Evolutionary conservation across 78 protist genomes (phyloP).

Genomic region (Dictyostelium capitatum): DNA sequence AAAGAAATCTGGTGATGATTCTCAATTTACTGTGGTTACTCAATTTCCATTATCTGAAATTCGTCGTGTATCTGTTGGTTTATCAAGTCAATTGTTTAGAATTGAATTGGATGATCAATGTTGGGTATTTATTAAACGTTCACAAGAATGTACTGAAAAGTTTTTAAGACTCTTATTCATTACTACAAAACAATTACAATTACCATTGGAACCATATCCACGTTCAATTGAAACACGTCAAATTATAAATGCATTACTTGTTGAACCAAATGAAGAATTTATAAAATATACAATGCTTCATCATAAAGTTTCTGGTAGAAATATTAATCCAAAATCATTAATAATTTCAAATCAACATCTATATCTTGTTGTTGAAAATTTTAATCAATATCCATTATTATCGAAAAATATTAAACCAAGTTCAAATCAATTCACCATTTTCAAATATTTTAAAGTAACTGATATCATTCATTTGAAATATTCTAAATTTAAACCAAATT

Average conservation of each 20-base stretch:
- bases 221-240: conserved; percentile 21
- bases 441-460: conserved; percentile 9
- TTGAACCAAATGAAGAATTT: conserved; percentile 16
- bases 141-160: conserved; percentile 36
- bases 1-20: not conserved
- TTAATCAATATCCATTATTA: conserved; percentile 48
- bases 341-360: conserved; percentile 38
- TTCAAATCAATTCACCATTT: conserved; percentile 36
- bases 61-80: not conserved
- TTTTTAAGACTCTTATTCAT: conserved; percentile 22
- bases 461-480: conserved; percentile 12
- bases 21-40: not conserved
- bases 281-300: conserved; percentile 46
- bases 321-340: conserved; percentile 28
- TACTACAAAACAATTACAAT: not conserved
- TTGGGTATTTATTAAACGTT: conserved; percentile 52
- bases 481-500: conserved; percentile 3
- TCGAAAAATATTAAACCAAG: conserved; percentile 38
- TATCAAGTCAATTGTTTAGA: conserved; percentile 39
- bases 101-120: conserved; percentile 61
- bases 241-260: not conserved
- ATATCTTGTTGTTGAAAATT: conserved; percentile 33
- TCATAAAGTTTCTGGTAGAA: conserved; percentile 40
- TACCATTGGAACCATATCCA: conserved; percentile 19
- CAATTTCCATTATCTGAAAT: conserved; percentile 9